These are phyloP conservation scores for Hymenotorrendiella dingleyae DNA, from an alignment of 2,329 filamentous ascomycete species.

Conservation along the genomic window DNA sequence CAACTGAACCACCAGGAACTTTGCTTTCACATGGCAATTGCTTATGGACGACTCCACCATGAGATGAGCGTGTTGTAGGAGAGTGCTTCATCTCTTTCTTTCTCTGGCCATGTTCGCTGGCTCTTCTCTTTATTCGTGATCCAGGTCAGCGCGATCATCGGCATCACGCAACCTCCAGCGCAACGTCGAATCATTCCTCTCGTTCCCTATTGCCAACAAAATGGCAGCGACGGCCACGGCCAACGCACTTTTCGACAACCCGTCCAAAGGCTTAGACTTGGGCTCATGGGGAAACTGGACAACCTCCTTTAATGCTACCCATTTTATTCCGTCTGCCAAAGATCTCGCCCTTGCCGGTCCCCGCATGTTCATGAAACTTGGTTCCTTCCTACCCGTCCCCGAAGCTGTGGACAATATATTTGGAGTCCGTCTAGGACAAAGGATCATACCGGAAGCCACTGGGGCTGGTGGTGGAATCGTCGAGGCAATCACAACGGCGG, in stretches of 20 bases:
- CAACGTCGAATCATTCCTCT: too few relatives aligned
- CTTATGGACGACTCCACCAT: too few relatives aligned
- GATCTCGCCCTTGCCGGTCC: constrained; percentile 66
- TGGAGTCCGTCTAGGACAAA: constrained; percentile 48
- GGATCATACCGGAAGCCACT: constrained; percentile 54
- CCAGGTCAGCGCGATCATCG: too few relatives aligned
- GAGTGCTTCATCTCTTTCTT: too few relatives aligned
- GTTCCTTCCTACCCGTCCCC: constrained; percentile 54
- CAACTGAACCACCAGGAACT: not conserved
- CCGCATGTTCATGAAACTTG: constrained; percentile 62
- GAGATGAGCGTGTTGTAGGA: too few relatives aligned
- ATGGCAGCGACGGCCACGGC: too few relatives aligned
- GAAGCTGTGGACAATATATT: constrained; percentile 52
- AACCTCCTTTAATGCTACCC: constrained; percentile 45
- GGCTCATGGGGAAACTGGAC: constrained; percentile 46
- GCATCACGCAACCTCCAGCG: too few relatives aligned
- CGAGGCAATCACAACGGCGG: constrained; percentile 34
- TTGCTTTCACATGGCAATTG: too few relatives aligned
- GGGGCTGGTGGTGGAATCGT: constrained; percentile 38
- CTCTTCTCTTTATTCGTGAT: too few relatives aligned
- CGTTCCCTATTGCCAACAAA: too few relatives aligned
- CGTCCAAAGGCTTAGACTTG: constrained; percentile 37
- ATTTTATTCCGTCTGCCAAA: constrained; percentile 57
- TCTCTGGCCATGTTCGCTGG: too few relatives aligned
- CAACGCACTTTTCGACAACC: constrained; percentile 22